These are phyloP conservation scores for Penicillium sp. DNA, from an alignment of 2,329 filamentous ascomycete genomes.

Conservation along the genomic window DNA sequence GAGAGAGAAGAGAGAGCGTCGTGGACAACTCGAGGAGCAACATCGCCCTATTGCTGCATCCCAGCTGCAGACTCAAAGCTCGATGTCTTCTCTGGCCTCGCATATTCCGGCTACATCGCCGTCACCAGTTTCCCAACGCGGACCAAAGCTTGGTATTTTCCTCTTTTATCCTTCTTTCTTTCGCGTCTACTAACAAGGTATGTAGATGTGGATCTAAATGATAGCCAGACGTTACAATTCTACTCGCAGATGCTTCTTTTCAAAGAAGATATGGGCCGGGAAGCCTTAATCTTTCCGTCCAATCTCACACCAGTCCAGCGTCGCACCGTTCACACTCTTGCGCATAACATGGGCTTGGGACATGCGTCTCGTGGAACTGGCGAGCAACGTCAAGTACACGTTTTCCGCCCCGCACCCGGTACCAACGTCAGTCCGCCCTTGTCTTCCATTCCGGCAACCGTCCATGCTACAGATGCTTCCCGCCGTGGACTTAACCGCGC, in stretches of 20 bases:
- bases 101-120: conserved; percentile 62
- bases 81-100: conserved; percentile 73
- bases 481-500: conserved; percentile 85
- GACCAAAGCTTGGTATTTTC: conserved; percentile 35
- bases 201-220: conserved; percentile 81
- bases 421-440: conserved; percentile 58
- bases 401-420: conserved; percentile 60
- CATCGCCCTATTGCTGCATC: conserved; percentile 67
- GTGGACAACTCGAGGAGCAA: conserved; percentile 94
- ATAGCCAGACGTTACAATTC: conserved; percentile 78
- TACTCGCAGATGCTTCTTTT: conserved; percentile 90
- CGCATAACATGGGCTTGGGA: conserved; percentile 89
- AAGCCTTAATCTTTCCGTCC: conserved; percentile 78
- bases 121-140: conserved; percentile 61
- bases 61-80: conserved; percentile 77
- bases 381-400: conserved; percentile 83
- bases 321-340: conserved; percentile 86
- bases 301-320: conserved; percentile 78
- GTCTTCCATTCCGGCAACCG: conserved; percentile 54
- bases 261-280: conserved; percentile 71
- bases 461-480: conserved; percentile 69
- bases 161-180: background rate
- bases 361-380: conserved; percentile 87
- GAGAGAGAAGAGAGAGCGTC: conserved; percentile 90
- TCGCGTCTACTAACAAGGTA: conserved; percentile 3